phyloP scores from a whole-genome alignment of 805 yeast genomes.

The Kodamaea sagamina region DNA sequence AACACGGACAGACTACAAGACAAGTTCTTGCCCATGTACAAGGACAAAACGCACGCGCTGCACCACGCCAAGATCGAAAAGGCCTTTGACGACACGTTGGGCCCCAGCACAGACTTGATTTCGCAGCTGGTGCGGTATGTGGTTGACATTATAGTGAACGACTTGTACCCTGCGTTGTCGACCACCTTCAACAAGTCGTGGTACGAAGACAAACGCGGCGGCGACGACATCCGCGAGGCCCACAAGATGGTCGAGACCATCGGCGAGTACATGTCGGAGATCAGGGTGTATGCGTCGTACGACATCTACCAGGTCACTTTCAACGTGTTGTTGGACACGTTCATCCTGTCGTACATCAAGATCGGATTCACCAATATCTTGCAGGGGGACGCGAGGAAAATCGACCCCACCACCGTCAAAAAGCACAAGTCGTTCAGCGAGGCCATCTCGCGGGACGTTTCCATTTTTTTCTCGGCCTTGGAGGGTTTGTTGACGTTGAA shows the following conservation, averaged over 20 bases:
- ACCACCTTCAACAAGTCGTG: slow-evolving; percentile 67
- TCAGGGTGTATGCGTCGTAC: slow-evolving; percentile 48
- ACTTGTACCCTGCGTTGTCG: slow-evolving; percentile 61
- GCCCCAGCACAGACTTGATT: slow-evolving; percentile 73
- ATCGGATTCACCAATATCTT: slow-evolving; percentile 44
- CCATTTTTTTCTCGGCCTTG: slow-evolving; percentile 38
- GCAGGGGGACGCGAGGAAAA: slow-evolving; percentile 44
- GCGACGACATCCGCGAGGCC: slow-evolving; percentile 47
- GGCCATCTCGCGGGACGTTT: slow-evolving; percentile 40
- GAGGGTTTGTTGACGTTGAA: slow-evolving; percentile 41
- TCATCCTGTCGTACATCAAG: slow-evolving; percentile 39
- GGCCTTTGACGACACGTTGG: slow-evolving; percentile 49
- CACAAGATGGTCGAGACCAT: slow-evolving; percentile 69
- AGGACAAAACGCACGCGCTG: slow-evolving; percentile 53
- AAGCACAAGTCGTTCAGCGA: slow-evolving; percentile 40
- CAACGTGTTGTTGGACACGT: slow-evolving; percentile 38
- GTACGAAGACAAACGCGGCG: slow-evolving; percentile 51
- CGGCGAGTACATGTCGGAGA: slow-evolving; percentile 71
- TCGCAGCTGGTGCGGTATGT: slow-evolving; percentile 72
- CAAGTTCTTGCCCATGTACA: slow-evolving; percentile 66
- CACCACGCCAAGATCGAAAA: slow-evolving; percentile 37
- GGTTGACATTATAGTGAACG: slow-evolving; percentile 70
- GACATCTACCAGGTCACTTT: slow-evolving; percentile 44
- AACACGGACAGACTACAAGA: slow-evolving; percentile 64
- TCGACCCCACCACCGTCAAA: slow-evolving; percentile 40